Conservation (phyloP, 345 rosid genomes). For the Anastatica hierochuntica region DNA sequence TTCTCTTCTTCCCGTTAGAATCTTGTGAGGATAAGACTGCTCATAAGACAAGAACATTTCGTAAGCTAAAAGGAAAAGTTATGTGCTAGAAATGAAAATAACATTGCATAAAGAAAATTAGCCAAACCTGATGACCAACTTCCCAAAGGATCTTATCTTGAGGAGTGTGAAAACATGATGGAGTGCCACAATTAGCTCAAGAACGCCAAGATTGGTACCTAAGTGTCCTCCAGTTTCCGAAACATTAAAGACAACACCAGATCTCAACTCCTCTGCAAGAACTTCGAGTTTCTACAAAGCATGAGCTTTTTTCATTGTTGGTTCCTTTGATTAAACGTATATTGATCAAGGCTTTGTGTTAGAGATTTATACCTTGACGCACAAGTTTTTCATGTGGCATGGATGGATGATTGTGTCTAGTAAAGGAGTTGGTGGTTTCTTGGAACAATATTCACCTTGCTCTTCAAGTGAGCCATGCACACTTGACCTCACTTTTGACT, state of each 20-base stretch:
- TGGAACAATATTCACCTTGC: conserved; percentile 56
- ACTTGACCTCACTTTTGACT: too few relatives aligned
- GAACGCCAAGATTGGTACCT: conserved; percentile 96
- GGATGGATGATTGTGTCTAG: conserved; percentile 88
- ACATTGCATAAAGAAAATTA: too few relatives aligned
- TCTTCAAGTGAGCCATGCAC: conserved; percentile 80
- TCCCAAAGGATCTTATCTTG: conserved; percentile 90
- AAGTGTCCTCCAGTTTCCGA: conserved; percentile 94
- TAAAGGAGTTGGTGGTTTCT: conserved; percentile 82
- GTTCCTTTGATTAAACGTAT: too few relatives aligned
- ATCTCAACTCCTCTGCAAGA: conserved; percentile 75
- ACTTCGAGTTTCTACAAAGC: conserved; percentile 83
- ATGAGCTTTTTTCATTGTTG: too few relatives aligned
- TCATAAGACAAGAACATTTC: too few relatives aligned
- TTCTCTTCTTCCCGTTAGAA: conserved; percentile 87
- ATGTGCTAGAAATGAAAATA: too few relatives aligned
- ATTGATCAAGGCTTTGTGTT: background rate
- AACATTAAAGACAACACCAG: conserved; percentile 84
- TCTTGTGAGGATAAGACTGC: conserved; percentile 97
- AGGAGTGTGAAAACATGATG: conserved; percentile 86
- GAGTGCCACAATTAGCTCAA: conserved; percentile 96
- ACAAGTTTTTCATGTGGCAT: conserved; percentile 90
- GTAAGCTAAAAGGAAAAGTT: too few relatives aligned
- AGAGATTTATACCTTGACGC: conserved; percentile 44
- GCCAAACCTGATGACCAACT: conserved; percentile 99